These are phyloP conservation scores for Cryomyces minteri DNA, from an alignment of 495 filamentous ascomycete genomes.

Conservation along the genomic window DNA sequence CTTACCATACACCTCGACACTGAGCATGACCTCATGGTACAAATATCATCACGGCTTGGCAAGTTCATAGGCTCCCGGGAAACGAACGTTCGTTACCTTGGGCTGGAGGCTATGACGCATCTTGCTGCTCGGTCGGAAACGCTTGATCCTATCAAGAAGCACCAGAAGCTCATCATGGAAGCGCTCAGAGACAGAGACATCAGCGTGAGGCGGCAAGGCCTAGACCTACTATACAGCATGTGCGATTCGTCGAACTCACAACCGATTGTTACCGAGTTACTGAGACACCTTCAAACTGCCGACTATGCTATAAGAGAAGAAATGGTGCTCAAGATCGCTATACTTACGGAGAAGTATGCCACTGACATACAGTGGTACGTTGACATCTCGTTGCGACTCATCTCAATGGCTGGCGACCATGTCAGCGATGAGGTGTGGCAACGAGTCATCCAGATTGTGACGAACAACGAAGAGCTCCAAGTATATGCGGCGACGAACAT, in stretches of 20 bases:
- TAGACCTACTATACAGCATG: constrained; percentile 99
- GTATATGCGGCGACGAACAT: constrained; percentile 90
- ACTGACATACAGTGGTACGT: constrained; percentile 99
- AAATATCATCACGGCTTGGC: constrained; percentile 83
- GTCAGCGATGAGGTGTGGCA: constrained; percentile 99
- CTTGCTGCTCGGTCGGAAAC: constrained; percentile 88
- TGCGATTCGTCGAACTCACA: constrained; percentile 86
- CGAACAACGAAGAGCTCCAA: constrained; percentile 97
- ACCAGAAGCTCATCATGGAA: constrained; percentile 87
- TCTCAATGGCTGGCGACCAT: constrained; percentile 94
- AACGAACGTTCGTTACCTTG: constrained; percentile 95
- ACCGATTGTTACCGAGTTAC: constrained; percentile 80
- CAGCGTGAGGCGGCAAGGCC: constrained; percentile 84
- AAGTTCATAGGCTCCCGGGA: constrained; percentile 95
- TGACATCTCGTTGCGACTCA: constrained; percentile 83
- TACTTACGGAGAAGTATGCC: constrained; percentile 95
- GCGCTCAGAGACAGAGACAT: constrained; percentile 94
- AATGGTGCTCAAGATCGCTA: constrained; percentile 98
- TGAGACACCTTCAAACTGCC: constrained; percentile 87
- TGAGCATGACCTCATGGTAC: constrained; percentile 86
- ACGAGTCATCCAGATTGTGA: constrained; percentile 95
- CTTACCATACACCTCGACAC: constrained; percentile 98
- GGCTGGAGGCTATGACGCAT: constrained; percentile 96
- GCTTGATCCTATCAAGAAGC: constrained; percentile 93
- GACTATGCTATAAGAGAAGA: constrained; percentile 97